Percentiles rank a stretch among this genome's conserved stretches.
These are phyloP conservation scores for Delphinella strobiligena DNA, from an alignment of 2,329 filamentous ascomycete species.

Conservation along the genomic window DNA sequence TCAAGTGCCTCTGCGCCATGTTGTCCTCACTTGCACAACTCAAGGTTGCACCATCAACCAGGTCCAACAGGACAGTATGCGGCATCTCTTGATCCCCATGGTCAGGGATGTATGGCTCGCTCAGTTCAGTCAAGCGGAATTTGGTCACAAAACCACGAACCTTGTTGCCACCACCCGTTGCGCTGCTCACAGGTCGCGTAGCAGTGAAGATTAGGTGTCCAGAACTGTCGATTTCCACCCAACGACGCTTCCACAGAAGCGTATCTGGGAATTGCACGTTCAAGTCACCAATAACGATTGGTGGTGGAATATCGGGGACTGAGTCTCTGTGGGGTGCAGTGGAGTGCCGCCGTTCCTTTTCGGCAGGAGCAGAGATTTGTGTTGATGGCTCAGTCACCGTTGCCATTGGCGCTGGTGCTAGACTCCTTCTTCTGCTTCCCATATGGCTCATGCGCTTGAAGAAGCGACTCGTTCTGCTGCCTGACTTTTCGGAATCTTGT, in stretches of 20 bases:
- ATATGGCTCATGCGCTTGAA: slow-evolving; percentile 48
- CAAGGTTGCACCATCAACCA: slow-evolving; percentile 45
- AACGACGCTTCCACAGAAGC: slow-evolving; percentile 88
- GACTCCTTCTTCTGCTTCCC: slow-evolving; percentile 36
- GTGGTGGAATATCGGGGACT: slow-evolving; percentile 32
- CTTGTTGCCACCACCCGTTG: slow-evolving; percentile 4
- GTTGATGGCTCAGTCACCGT: neutral
- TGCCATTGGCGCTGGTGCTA: slow-evolving; percentile 17
- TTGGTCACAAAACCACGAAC: slow-evolving; percentile 56
- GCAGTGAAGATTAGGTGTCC: slow-evolving; percentile 74
- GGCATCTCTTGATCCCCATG: slow-evolving; percentile 87
- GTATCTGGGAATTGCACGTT: slow-evolving; percentile 97
- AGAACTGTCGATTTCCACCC: slow-evolving; percentile 70
- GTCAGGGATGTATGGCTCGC: slow-evolving; percentile 67
- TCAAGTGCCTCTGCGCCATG: slow-evolving; percentile 38
- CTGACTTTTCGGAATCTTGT: slow-evolving; percentile 36
- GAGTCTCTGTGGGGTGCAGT: slow-evolving; percentile 3
- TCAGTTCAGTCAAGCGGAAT: slow-evolving; percentile 80
- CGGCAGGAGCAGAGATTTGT: neutral
- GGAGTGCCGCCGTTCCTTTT: neutral
- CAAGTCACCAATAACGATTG: slow-evolving; percentile 71
- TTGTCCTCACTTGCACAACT: slow-evolving; percentile 51
- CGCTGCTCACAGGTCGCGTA: slow-evolving; percentile 44
- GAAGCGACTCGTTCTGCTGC: slow-evolving; percentile 47
- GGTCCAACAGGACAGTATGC: slow-evolving; percentile 62